Evolutionary conservation across 805 yeast genomes (phyloP).

Genomic region (Saturnispora ahearnii): DNA sequence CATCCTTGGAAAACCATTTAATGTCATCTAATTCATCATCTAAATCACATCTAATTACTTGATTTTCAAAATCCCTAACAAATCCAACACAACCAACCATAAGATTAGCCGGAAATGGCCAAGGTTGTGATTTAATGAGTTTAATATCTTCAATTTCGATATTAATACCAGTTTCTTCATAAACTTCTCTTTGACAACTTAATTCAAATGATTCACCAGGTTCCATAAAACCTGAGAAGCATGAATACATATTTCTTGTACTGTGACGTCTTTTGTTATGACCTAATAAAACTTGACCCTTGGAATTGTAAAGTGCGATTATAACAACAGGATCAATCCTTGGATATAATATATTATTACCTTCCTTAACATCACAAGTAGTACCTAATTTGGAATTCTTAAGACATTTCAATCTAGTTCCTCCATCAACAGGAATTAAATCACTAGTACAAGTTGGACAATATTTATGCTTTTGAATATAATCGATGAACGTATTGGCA

Average conservation of each 20-base stretch:
- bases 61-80: slow-evolving; percentile 56
- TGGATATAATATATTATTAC: slow-evolving; percentile 77
- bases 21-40: slow-evolving; percentile 86
- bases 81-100: slow-evolving; percentile 88
- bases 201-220: slow-evolving; percentile 89
- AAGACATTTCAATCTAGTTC: slow-evolving; percentile 51
- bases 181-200: slow-evolving; percentile 80
- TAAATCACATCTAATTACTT: slow-evolving; percentile 44
- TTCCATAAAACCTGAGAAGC: slow-evolving; percentile 94
- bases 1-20: slow-evolving; percentile 63
- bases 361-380: slow-evolving; percentile 33
- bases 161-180: slow-evolving; percentile 90
- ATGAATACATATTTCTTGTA: slow-evolving; percentile 46
- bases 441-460: slow-evolving; percentile 83
- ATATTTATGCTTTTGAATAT: slow-evolving; percentile 63
- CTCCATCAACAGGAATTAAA: slow-evolving; percentile 56
- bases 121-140: slow-evolving; percentile 76
- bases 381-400: slow-evolving; percentile 19
- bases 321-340: slow-evolving; percentile 87
- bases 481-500: slow-evolving; percentile 76
- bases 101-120: slow-evolving; percentile 93
- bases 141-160: slow-evolving; percentile 40
- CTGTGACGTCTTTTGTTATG: slow-evolving; percentile 37
- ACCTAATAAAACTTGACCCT: slow-evolving; percentile 58
- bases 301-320: slow-evolving; percentile 61